A percentile compares a stretch with the other conserved stretches of the same genome.
Evolutionary conservation across 2,329 filamentous ascomycete species (phyloP).

Genomic region (Exophiala viscosa): DNA sequence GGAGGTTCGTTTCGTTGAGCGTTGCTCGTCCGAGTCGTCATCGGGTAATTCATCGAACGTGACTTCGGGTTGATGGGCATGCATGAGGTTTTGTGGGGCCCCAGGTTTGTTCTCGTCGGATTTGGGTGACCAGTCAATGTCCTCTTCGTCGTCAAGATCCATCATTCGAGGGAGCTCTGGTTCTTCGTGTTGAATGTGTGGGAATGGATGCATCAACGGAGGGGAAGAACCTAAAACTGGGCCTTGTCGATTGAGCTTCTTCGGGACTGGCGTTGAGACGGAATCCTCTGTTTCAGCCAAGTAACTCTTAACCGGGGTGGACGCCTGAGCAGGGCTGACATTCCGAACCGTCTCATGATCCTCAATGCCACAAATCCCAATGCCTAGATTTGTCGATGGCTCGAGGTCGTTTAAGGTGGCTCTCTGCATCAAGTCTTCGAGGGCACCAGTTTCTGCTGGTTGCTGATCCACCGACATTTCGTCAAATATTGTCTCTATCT

Average conservation of each 20-base stretch:
- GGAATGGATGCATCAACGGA: constrained; percentile 10
- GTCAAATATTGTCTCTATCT: constrained; percentile 63
- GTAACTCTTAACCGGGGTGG: constrained; percentile 19
- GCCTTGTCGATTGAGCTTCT: constrained; percentile 6
- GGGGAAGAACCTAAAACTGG: constrained; percentile 18
- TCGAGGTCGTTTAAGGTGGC: constrained; percentile 18
- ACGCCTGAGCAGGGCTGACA: constrained; percentile 14
- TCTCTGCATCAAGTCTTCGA: constrained; percentile 25
- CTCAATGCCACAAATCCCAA: constrained; percentile 19
- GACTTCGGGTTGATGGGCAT: constrained; percentile 6
- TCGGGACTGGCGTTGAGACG: constrained; percentile 21
- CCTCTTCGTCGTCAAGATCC: constrained; percentile 19
- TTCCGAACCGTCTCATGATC: constrained; percentile 6
- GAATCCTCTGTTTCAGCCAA: constrained; percentile 14
- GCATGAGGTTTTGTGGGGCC: background rate
- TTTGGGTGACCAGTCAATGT: constrained; percentile 27
- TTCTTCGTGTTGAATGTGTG: constrained; percentile 7
- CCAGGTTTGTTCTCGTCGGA: constrained; percentile 3
- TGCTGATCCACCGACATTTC: constrained; percentile 36
- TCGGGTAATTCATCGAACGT: constrained; percentile 18
- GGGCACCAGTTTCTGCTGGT: background rate
- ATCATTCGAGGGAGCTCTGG: constrained; percentile 20
- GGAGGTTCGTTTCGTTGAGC: constrained; percentile 48
- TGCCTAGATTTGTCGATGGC: constrained; percentile 13
- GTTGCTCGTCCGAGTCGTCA: constrained; percentile 24